A percentile compares a stretch with the other conserved stretches of the same genome.
These are phyloP conservation scores for Ophiostoma novo-ulmi DNA, from an alignment of 2,329 filamentous ascomycete species.

Conservation along the genomic window DNA sequence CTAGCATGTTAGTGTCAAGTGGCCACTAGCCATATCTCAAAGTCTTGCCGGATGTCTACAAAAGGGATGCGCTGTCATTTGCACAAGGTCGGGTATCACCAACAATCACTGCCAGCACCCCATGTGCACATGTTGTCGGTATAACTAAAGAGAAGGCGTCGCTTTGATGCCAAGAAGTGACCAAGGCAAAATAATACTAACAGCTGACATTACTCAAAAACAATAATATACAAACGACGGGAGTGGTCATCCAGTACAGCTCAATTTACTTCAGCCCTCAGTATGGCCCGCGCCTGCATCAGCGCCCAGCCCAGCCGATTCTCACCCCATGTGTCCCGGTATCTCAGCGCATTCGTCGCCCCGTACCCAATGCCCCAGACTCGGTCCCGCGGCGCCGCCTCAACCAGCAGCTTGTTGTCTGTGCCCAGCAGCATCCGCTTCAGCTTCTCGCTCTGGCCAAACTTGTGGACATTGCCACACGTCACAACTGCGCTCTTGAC, in stretches of 20 bases:
- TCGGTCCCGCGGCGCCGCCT: conserved; percentile 55
- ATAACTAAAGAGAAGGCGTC: not conserved
- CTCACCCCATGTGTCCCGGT: conserved; percentile 53
- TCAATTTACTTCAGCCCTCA: not conserved
- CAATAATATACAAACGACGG: not conserved
- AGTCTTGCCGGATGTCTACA: not conserved
- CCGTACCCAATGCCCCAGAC: conserved; percentile 64
- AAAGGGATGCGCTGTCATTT: not conserved
- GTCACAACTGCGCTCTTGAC: conserved; percentile 52
- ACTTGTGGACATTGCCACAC: conserved; percentile 56
- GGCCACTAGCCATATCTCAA: too few relatives aligned
- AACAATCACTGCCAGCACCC: not conserved
- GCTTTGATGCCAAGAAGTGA: not conserved
- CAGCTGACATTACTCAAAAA: not conserved
- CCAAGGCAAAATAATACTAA: not conserved
- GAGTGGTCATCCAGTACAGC: not conserved
- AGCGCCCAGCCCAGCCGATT: conserved; percentile 61
- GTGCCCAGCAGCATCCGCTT: conserved; percentile 50
- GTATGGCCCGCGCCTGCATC: conserved; percentile 47
- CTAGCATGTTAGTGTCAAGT: too few relatives aligned
- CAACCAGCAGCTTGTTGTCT: conserved; percentile 56
- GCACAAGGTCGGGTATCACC: not conserved
- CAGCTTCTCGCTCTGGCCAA: conserved; percentile 45
- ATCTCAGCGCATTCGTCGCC: conserved; percentile 44
- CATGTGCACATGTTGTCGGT: not conserved